These are phyloP conservation scores for Salisapilia sapeloensis DNA, from an alignment of 352 stramenopile species.

Conservation along the genomic window DNA sequence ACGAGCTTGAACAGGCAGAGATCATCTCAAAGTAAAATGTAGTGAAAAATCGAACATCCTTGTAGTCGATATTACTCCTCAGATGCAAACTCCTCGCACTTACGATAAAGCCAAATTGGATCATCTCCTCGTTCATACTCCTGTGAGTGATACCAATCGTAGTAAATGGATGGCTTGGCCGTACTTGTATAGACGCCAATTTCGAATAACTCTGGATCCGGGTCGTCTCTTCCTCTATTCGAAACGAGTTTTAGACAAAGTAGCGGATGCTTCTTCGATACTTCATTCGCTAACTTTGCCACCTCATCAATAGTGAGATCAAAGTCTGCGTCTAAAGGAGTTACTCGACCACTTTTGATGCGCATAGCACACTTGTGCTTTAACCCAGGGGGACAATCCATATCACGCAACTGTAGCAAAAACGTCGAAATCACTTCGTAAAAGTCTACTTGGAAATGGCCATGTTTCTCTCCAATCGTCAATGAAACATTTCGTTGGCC, in stretches of 20 bases:
- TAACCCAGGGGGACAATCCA: conserved; percentile 8
- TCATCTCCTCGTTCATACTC: too few relatives aligned
- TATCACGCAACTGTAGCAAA: conserved; percentile 6
- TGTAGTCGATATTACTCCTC: too few relatives aligned
- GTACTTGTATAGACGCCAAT: conserved; percentile 16
- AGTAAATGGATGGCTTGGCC: conserved; percentile 13
- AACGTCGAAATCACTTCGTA: conserved; percentile 14
- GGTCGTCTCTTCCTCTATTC: conserved; percentile 2
- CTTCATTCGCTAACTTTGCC: conserved; percentile 5
- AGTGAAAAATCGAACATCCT: too few relatives aligned
- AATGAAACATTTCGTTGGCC: conserved; percentile 13
- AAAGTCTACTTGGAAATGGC: conserved; percentile 9
- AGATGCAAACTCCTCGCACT: too few relatives aligned
- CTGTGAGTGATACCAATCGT: conserved; percentile 21
- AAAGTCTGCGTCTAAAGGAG: conserved; percentile 10
- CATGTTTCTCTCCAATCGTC: conserved; percentile 4
- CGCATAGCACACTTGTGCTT: conserved; percentile 15
- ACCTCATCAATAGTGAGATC: conserved; percentile 13
- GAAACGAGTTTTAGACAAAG: conserved; percentile 9
- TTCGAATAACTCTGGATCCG: conserved; percentile 14
- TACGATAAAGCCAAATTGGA: too few relatives aligned
- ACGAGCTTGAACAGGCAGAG: too few relatives aligned
- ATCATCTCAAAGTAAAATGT: too few relatives aligned
- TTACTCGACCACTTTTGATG: conserved; percentile 8
- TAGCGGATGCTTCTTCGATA: conserved; percentile 8